A percentile compares a stretch with the other conserved stretches of the same genome.
These are phyloP conservation scores for Phytopythium oedochilum DNA, from an alignment of 352 stramenopile species.

Conservation along the genomic window DNA sequence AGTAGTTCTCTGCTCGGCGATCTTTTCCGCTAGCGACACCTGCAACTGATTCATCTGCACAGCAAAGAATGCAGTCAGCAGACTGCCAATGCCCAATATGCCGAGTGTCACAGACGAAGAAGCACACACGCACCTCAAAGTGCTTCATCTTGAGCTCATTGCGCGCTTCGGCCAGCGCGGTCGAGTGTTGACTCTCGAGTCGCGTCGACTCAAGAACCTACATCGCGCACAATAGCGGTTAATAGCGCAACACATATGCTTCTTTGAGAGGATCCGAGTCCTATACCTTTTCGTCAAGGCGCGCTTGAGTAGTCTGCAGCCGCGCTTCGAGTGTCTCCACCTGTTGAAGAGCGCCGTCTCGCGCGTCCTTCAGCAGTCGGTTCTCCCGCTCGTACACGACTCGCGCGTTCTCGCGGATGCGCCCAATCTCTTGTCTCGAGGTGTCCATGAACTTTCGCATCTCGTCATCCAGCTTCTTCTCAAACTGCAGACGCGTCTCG, in stretches of 20 bases:
- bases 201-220: slow-evolving; percentile 51
- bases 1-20: slow-evolving; percentile 20
- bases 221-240: background rate
- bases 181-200: slow-evolving; percentile 47
- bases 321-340: slow-evolving; percentile 45
- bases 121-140: slow-evolving; percentile 44
- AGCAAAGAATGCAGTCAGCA: background rate
- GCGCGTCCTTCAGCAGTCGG: slow-evolving; percentile 53
- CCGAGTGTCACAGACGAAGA: no score
- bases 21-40: slow-evolving; percentile 54
- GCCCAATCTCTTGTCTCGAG: slow-evolving; percentile 65
- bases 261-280: no score
- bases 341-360: slow-evolving; percentile 57
- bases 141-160: slow-evolving; percentile 81
- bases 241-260: background rate
- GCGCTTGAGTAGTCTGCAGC: slow-evolving; percentile 37
- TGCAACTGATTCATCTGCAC: slow-evolving; percentile 56
- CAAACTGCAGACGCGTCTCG: slow-evolving; percentile 56
- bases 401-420: slow-evolving; percentile 54
- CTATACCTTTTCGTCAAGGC: slow-evolving; percentile 58
- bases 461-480: slow-evolving; percentile 61
- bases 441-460: slow-evolving; percentile 67
- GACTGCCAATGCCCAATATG: no score
- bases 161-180: slow-evolving; percentile 32
- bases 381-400: slow-evolving; percentile 75